Percentiles rank a stretch among this genome's conserved stretches.
Conservation (phyloP, 192 early-diverging fungal species). For the Linderina pennispora region DNA sequence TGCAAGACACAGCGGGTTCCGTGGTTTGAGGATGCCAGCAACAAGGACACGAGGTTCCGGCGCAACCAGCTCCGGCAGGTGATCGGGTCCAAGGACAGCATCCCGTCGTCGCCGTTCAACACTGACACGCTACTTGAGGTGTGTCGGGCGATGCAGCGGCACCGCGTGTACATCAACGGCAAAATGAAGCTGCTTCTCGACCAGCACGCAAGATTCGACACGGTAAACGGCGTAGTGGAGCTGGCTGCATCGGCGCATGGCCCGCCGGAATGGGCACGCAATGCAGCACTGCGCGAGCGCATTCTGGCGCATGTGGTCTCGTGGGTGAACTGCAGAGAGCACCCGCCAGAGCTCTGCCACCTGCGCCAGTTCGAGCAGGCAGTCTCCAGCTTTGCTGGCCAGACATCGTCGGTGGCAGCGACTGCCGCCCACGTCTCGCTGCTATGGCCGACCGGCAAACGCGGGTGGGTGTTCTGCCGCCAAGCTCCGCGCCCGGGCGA, state of each 20-base stretch:
- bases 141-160: constrained; percentile 29
- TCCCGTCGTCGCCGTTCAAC: constrained; percentile 15
- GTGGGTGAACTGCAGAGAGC: constrained; percentile 25
- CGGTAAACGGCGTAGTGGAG: constrained; percentile 7
- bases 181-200: constrained; percentile 3
- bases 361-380: constrained; percentile 12
- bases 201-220: constrained; percentile 6
- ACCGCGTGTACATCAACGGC: constrained; percentile 22
- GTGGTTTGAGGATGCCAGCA: constrained; percentile 44
- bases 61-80: constrained; percentile 32
- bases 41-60: constrained; percentile 20
- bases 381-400: constrained; percentile 11
- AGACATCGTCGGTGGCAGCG: too few relatives aligned
- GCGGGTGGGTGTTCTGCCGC: constrained; percentile 32
- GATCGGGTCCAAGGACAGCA: constrained; percentile 3
- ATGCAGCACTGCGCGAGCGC: constrained; percentile 34
- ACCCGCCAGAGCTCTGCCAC: constrained; percentile 34
- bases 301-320: constrained; percentile 14
- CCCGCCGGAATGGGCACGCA: constrained; percentile 12
- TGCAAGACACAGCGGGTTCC: constrained; percentile 14
- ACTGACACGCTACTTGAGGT: constrained; percentile 8
- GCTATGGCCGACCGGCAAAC: constrained; percentile 14
- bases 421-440: constrained; percentile 18
- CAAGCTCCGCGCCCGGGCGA: constrained; percentile 23
- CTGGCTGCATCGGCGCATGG: constrained; percentile 1